Evolutionary conservation across 495 filamentous ascomycete species (phyloP).

Genomic region (Jackrogersella minutella): DNA sequence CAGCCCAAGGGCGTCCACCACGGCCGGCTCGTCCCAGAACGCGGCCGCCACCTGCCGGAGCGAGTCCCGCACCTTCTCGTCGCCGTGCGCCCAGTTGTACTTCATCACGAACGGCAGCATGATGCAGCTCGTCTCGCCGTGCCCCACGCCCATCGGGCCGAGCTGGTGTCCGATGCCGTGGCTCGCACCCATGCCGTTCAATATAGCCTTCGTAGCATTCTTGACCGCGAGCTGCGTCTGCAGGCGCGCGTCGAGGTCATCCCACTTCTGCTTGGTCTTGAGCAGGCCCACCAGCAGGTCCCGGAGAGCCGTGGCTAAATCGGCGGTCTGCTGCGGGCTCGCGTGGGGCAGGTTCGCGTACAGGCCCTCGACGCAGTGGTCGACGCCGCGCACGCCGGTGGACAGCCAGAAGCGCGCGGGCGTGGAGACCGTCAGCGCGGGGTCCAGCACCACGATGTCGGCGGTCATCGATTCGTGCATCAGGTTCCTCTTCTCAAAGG

Average conservation of each 20-base stretch:
- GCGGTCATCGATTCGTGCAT: constrained; percentile 56
- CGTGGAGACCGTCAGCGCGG: constrained; percentile 61
- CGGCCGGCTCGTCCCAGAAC: constrained; percentile 56
- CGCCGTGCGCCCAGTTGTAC: constrained; percentile 57
- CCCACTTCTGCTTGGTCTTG: constrained; percentile 53
- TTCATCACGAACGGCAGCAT: constrained; percentile 68
- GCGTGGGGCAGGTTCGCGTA: constrained; percentile 50
- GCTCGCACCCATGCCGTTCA: constrained; percentile 57
- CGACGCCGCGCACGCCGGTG: constrained; percentile 68
- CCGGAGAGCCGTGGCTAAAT: constrained; percentile 55
- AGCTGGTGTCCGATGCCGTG: constrained; percentile 76
- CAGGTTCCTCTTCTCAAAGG: constrained; percentile 63
- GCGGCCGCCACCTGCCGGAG: constrained; percentile 59
- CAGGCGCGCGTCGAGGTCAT: constrained; percentile 58
- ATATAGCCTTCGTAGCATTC: constrained; percentile 37
- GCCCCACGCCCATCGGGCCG: constrained; percentile 68
- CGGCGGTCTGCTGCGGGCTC: constrained; percentile 46
- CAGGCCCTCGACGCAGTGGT: constrained; percentile 70
- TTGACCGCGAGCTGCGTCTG: constrained; percentile 46
- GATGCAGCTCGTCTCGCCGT: constrained; percentile 73
- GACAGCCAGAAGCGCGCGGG: constrained; percentile 68
- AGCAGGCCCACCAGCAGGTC: constrained; percentile 62
- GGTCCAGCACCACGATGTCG: constrained; percentile 66
- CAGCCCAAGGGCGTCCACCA: constrained; percentile 52
- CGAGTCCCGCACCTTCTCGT: constrained; percentile 51